Base-by-base conservation (phyloP, 1,139 yeast species). In the Saccharomyces hybrid region DNA sequence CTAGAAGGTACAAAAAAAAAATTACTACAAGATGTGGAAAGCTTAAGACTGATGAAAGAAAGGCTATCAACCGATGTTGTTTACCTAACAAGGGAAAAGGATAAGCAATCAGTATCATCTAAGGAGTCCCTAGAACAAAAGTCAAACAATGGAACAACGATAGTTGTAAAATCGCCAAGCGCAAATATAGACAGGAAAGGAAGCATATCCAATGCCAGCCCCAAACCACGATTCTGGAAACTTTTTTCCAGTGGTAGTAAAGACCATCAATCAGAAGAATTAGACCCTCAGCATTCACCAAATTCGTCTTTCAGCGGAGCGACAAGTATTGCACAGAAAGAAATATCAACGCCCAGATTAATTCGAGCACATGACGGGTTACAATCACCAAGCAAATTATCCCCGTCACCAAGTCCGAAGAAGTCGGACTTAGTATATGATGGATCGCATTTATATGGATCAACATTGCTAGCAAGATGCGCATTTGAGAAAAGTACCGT, bases 381-480 rank as follows among this genome's bases (percentile, higher is more conserved):
- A 4, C 44, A 21, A 14, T 38, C 44, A 9, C 44, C 44, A 11
- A 21, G 44, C 6, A 38, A 38, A 38, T 50, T 29, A 19, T 52
- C 57, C 16, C 48, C 58, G 2, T 55, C 58, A 2, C 55, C 58
- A 38, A 38, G 24, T 9, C 58, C 55, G 12, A 56, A 50, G 44
- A 38, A 9, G 11, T 38, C 9, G 9, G 24, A 19, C 9, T 3
- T 14, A 14, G 27, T 48, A 9, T 16, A 31, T 16, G 59, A 58
- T 31, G 67, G 67, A 2, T 29, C 51, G 4, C 29, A 51, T 12
- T 52, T 66, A 32, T 61, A 64, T 54, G 65, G 66, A 2, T 62
- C 70, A 3, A 55, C 88, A 0, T 73, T 88, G 59, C 84, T 81
- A 59, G 75, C 76, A 52, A 74, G 91, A 55, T 77, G 88, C 7